These are phyloP conservation scores for Leucaena leucocephala DNA, from an alignment of 306 rosid genomes.

Conservation along the genomic window DNA sequence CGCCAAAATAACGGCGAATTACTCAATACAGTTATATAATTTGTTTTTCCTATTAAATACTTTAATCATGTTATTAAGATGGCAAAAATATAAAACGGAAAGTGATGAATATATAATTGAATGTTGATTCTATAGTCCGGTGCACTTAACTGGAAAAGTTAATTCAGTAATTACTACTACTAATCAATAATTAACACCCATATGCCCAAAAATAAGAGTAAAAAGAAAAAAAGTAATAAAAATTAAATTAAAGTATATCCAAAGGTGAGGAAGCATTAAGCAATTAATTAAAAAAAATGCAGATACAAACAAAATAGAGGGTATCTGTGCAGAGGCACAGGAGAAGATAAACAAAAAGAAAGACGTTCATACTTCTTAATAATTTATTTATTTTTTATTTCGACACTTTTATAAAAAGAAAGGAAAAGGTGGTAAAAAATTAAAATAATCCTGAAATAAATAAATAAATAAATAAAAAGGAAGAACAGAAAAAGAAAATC, in stretches of 20 bases:
- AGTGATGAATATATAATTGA: background rate
- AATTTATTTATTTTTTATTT: background rate
- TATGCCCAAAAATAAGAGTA: background rate
- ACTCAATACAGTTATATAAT: background rate
- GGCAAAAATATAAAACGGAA: background rate
- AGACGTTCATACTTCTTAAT: background rate
- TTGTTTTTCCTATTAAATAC: background rate
- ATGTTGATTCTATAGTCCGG: background rate
- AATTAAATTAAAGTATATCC: background rate
- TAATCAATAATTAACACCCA: background rate
- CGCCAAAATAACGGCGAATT: background rate
- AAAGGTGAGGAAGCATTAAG: background rate
- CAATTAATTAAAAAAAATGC: background rate
- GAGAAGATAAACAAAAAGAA: background rate
- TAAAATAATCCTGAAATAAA: too few relatives aligned
- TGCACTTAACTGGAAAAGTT: background rate
- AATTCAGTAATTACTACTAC: too few relatives aligned
- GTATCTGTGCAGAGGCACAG: background rate
- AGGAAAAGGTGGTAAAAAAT: too few relatives aligned
- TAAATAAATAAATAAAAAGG: background rate
- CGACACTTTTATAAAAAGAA: background rate
- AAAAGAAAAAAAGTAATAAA: background rate
- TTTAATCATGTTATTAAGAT: too few relatives aligned
- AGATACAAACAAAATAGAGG: slow-evolving; percentile 19
- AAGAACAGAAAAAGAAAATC: background rate